phyloP scores from a whole-genome alignment of 805 yeast species.

The Starmerella ratchasimensis region DNA sequence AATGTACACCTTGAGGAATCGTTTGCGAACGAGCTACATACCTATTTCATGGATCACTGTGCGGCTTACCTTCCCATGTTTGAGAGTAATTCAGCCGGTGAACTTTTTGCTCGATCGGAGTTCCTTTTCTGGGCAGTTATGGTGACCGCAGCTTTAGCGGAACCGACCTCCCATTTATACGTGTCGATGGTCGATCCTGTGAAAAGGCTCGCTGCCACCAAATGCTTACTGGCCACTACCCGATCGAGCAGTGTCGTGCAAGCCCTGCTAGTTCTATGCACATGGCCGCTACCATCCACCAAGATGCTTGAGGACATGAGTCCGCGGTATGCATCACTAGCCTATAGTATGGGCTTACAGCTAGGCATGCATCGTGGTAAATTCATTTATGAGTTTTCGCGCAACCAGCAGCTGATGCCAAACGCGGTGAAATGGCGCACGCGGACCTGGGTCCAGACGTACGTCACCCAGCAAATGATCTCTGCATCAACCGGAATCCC shows the following conservation, averaged over 20 bases:
- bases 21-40: conserved; percentile 62
- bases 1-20: conserved; percentile 52
- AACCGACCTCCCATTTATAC: conserved; percentile 75
- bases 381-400: conserved; percentile 76
- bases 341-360: conserved; percentile 71
- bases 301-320: conserved; percentile 86
- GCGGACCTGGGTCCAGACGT: conserved; percentile 79
- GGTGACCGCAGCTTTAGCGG: conserved; percentile 71
- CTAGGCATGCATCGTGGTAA: conserved; percentile 84
- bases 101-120: conserved; percentile 70
- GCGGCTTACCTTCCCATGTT: conserved; percentile 72
- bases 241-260: conserved; percentile 88
- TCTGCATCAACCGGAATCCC: conserved; percentile 79
- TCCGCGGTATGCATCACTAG: conserved; percentile 75
- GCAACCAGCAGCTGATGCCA: conserved; percentile 77
- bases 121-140: conserved; percentile 83
- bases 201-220: conserved; percentile 76
- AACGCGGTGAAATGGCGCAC: conserved; percentile 93
- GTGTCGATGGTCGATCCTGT: conserved; percentile 60
- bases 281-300: conserved; percentile 89
- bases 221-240: conserved; percentile 88
- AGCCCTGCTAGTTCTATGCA: conserved; percentile 67
- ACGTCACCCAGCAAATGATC: conserved; percentile 83
- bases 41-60: conserved; percentile 48
- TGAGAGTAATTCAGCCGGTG: conserved; percentile 54